These are phyloP conservation scores for Coemansia guatemalensis DNA, from an alignment of 192 early-diverging fungal species.

Conservation along the genomic window DNA sequence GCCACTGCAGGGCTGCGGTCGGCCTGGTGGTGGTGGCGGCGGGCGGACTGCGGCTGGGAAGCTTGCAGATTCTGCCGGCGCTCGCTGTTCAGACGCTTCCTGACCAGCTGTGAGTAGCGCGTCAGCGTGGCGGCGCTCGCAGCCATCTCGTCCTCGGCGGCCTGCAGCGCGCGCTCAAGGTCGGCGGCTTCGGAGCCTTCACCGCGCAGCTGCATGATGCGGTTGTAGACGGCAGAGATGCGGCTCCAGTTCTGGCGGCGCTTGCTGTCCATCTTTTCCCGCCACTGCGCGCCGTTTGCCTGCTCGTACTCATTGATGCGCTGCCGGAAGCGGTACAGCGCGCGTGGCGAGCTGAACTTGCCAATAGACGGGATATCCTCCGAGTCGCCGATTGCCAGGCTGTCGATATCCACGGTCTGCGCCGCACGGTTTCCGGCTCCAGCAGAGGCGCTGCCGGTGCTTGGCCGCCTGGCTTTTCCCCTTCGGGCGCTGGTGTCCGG, in stretches of 20 bases:
- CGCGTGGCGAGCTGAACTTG: slow-evolving; percentile 31
- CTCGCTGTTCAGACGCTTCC: slow-evolving; percentile 35
- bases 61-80: slow-evolving; percentile 13
- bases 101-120: slow-evolving; percentile 35
- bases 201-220: slow-evolving; percentile 36
- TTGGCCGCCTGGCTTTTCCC: not conserved
- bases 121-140: slow-evolving; percentile 24
- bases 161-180: slow-evolving; percentile 28
- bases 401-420: slow-evolving; percentile 7
- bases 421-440: not conserved
- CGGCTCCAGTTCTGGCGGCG: slow-evolving; percentile 48
- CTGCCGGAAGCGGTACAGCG: slow-evolving; percentile 32
- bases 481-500: slow-evolving; percentile 1
- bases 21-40: not conserved
- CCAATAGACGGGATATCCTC: slow-evolving; percentile 42
- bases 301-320: slow-evolving; percentile 23
- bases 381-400: slow-evolving; percentile 20
- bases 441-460: not conserved
- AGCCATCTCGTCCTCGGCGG: slow-evolving; percentile 27
- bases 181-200: slow-evolving; percentile 6
- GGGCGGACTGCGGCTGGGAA: not conserved
- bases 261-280: slow-evolving; percentile 46
- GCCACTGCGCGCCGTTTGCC: slow-evolving; percentile 31
- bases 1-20: not conserved
- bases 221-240: slow-evolving; percentile 39